phyloP scores from a whole-genome alignment of 2,329 filamentous ascomycete genomes.

The Xylaria sp. region DNA sequence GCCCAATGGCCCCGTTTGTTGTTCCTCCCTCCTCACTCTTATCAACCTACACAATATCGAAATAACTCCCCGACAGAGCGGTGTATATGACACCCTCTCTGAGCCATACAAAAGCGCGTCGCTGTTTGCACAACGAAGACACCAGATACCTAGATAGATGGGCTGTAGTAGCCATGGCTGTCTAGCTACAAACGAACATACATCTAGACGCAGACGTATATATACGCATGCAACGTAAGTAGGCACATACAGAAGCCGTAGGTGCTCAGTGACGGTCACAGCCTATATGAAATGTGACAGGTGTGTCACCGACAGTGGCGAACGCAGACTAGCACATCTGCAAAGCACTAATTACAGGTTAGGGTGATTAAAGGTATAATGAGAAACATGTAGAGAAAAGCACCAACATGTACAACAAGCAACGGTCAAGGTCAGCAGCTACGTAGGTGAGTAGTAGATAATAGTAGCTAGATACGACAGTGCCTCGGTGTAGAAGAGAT shows the following conservation, averaged over 20 bases:
- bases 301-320: conserved; percentile 1
- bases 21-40: conserved; percentile 9
- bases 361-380: background rate
- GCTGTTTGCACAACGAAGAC: conserved; percentile 47
- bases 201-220: conserved; percentile 29
- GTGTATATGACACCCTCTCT: conserved; percentile 32
- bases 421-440: background rate
- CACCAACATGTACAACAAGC: background rate
- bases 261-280: conserved; percentile 7
- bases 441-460: background rate
- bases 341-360: background rate
- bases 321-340: background rate
- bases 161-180: conserved; percentile 26
- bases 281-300: conserved; percentile 19
- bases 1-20: background rate
- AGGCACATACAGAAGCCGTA: conserved; percentile 20
- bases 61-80: conserved; percentile 42
- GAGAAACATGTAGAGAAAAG: background rate
- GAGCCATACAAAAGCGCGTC: conserved; percentile 42
- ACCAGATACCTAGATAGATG: conserved; percentile 35
- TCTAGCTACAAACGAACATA: conserved; percentile 21
- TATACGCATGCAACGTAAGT: conserved; percentile 19
- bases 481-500: background rate
- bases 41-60: conserved; percentile 34
- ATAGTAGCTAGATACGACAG: background rate